Evolutionary conservation across 2,329 filamentous ascomycete genomes (phyloP).

Genomic region (Eutypa lata): DNA sequence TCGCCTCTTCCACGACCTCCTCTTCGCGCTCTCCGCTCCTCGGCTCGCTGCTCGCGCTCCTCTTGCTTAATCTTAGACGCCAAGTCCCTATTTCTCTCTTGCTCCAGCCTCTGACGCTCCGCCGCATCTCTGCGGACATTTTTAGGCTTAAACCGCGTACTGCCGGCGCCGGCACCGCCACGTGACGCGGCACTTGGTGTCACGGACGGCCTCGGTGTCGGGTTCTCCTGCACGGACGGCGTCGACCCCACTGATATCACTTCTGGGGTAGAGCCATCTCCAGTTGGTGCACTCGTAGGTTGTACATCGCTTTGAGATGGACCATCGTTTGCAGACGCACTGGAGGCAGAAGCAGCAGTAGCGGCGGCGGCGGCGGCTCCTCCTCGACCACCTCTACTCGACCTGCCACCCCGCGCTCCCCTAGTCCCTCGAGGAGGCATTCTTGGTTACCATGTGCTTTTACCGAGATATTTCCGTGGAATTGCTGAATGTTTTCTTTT

Average conservation of each 20-base stretch:
- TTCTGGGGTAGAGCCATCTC: neutral
- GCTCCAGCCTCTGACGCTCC: constrained; percentile 45
- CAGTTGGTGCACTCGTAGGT: too few species aligned
- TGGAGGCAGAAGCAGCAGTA: constrained; percentile 1
- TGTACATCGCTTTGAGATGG: neutral
- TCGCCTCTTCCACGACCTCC: constrained; percentile 33
- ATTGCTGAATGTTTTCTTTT: neutral
- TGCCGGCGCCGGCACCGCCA: constrained; percentile 29
- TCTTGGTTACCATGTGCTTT: neutral
- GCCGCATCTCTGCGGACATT: constrained; percentile 49
- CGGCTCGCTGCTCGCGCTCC: constrained; percentile 27
- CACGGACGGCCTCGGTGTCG: constrained; percentile 21
- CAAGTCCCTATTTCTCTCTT: constrained; percentile 27
- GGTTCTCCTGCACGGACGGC: neutral
- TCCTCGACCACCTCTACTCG: constrained; percentile 2
- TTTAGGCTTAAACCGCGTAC: constrained; percentile 43
- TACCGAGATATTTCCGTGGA: neutral
- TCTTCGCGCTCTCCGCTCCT: constrained; percentile 33
- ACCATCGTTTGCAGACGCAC: neutral
- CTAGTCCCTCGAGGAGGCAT: constrained; percentile 12
- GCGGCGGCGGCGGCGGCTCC: constrained; percentile 4
- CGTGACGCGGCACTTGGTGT: constrained; percentile 33
- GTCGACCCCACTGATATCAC: neutral
- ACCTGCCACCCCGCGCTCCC: constrained; percentile 7
- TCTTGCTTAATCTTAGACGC: constrained; percentile 29